Evolutionary conservation across 1,139 yeast species (phyloP).

Genomic region (Kodamaea fungicola): DNA sequence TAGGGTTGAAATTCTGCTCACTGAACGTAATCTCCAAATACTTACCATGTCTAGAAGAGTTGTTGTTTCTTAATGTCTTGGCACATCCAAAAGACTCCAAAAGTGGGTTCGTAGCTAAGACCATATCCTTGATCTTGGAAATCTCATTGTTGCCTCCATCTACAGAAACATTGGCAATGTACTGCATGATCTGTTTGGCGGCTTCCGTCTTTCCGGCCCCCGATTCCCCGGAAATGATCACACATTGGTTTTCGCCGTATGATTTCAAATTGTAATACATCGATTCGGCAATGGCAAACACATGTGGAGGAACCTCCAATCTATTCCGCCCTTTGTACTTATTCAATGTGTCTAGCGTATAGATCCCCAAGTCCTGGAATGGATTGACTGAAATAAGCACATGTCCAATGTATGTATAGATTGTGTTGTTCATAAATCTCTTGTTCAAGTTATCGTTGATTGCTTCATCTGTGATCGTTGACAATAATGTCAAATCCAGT

Average conservation of each 20-base stretch:
- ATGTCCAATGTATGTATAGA: constrained; percentile 86
- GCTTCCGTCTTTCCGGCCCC: constrained; percentile 99
- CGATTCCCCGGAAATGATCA: constrained; percentile 96
- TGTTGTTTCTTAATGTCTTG: constrained; percentile 91
- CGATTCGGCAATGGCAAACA: constrained; percentile 94
- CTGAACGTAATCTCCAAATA: constrained; percentile 90
- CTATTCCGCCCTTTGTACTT: constrained; percentile 89
- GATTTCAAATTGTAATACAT: constrained; percentile 96
- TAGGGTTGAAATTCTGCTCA: constrained; percentile 70
- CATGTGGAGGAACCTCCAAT: constrained; percentile 98
- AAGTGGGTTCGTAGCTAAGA: constrained; percentile 93
- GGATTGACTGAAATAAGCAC: constrained; percentile 95
- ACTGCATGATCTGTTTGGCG: constrained; percentile 97
- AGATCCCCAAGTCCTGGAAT: constrained; percentile 92
- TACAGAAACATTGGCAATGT: constrained; percentile 78
- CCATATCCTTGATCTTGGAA: constrained; percentile 92
- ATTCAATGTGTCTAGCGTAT: constrained; percentile 71
- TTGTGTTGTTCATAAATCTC: constrained; percentile 83
- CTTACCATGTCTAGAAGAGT: constrained; percentile 97
- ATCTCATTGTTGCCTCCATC: constrained; percentile 42
- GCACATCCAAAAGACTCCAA: constrained; percentile 98
- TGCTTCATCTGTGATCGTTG: constrained; percentile 86
- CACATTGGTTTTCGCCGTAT: constrained; percentile 94
- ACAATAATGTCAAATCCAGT: constrained; percentile 84
- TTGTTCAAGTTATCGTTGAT: constrained; percentile 90